Percentiles rank a stretch among this genome's conserved stretches.
Evolutionary conservation across 169 alveolate species (phyloP).

Genomic region (Babesia ovata): DNA sequence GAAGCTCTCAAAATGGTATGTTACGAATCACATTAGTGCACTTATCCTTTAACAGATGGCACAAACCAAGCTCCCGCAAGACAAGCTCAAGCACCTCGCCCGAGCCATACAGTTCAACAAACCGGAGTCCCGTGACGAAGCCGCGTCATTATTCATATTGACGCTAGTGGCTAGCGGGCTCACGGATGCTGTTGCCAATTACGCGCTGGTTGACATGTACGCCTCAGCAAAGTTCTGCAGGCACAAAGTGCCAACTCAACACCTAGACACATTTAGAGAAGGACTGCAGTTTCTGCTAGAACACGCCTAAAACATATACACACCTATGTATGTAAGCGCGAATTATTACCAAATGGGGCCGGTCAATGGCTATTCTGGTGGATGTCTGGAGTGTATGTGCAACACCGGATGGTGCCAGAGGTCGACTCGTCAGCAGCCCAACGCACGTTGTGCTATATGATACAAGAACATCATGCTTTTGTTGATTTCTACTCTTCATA

Average conservation of each 20-base stretch:
- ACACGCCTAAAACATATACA: too few relatives aligned
- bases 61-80: constrained; percentile 20
- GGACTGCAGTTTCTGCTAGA: constrained; percentile 35
- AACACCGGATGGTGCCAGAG: too few relatives aligned
- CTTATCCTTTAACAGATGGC: constrained; percentile 35
- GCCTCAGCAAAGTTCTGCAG: constrained; percentile 25
- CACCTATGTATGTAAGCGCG: too few relatives aligned
- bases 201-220: constrained; percentile 42
- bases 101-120: constrained; percentile 47
- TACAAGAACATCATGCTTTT: not conserved
- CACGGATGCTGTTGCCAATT: constrained; percentile 38
- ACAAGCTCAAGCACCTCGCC: constrained; percentile 39
- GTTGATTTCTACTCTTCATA: not conserved
- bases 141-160: constrained; percentile 48
- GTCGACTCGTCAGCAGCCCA: too few relatives aligned
- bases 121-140: constrained; percentile 36
- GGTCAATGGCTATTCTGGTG: too few relatives aligned
- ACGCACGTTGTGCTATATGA: not conserved
- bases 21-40: not conserved
- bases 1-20: constrained; percentile 54
- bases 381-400: too few relatives aligned
- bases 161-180: constrained; percentile 62
- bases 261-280: constrained; percentile 23
- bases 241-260: constrained; percentile 25
- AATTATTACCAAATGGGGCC: too few relatives aligned